Conservation (phyloP, 768 basidiomycete genomes). For the Suillus cothurnatus region DNA sequence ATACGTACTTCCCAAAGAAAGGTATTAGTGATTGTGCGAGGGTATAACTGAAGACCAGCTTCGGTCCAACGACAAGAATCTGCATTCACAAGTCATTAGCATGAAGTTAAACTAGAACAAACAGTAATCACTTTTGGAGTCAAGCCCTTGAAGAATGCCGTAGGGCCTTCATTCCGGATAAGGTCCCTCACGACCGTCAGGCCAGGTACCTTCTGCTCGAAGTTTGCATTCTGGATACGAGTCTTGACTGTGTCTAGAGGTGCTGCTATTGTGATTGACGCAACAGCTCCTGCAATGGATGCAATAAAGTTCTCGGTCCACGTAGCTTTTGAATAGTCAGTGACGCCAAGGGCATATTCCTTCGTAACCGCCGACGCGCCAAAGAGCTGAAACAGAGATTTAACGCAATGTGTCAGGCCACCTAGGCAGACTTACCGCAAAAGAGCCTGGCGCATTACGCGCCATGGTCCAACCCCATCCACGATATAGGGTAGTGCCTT, state of each 20-base stretch:
- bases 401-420: not conserved
- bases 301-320: slow-evolving; percentile 98
- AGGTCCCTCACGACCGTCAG: slow-evolving; percentile 82
- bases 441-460: slow-evolving; percentile 93
- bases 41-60: slow-evolving; percentile 98
- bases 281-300: slow-evolving; percentile 90
- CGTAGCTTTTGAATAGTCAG: slow-evolving; percentile 93
- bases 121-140: slow-evolving; percentile 78
- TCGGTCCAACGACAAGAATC: slow-evolving; percentile 96
- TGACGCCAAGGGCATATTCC: slow-evolving; percentile 86
- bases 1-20: slow-evolving; percentile 85
- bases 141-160: slow-evolving; percentile 94
- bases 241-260: slow-evolving; percentile 97
- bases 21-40: slow-evolving; percentile 96
- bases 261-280: slow-evolving; percentile 94
- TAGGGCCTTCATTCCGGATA: slow-evolving; percentile 79
- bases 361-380: slow-evolving; percentile 95
- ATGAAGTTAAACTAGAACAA: slow-evolving; percentile 26
- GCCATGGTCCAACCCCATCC: slow-evolving; percentile 99
- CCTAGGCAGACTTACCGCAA: slow-evolving; percentile 65
- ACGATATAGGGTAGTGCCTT: slow-evolving; percentile 89
- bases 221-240: slow-evolving; percentile 98
- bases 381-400: slow-evolving; percentile 70
- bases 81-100: slow-evolving; percentile 42
- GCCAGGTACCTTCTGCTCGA: slow-evolving; percentile 82